A percentile compares a stretch with the other conserved stretches of the same genome.
Conservation (phyloP, 495 filamentous ascomycete genomes). For the Patellaria atrata region DNA sequence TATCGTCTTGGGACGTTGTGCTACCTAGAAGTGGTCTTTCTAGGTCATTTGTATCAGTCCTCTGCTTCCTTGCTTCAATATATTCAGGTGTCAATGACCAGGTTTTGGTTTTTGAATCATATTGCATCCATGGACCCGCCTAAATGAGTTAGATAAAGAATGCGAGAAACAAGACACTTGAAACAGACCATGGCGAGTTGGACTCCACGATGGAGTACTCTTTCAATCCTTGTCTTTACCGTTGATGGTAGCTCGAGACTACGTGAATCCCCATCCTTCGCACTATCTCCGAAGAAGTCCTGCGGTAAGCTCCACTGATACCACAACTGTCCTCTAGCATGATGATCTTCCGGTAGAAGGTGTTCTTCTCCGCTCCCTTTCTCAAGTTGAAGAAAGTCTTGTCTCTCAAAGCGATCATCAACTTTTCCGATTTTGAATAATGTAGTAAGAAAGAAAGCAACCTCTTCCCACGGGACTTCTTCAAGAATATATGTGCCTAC, state of each 20-base stretch:
- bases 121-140: no score
- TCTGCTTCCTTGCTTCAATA: no score
- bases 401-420: slow-evolving; percentile 17
- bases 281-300: slow-evolving; percentile 53
- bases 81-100: no score
- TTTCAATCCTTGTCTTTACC: slow-evolving; percentile 46
- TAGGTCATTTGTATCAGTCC: no score
- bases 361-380: slow-evolving; percentile 6
- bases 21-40: no score
- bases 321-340: slow-evolving; percentile 64
- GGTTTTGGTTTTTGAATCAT: no score
- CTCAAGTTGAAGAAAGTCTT: no score
- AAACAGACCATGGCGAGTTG: slow-evolving; percentile 16
- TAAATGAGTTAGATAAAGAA: slow-evolving; percentile 7
- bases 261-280: slow-evolving; percentile 64
- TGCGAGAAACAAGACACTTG: not conserved
- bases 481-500: slow-evolving; percentile 33
- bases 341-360: slow-evolving; percentile 73
- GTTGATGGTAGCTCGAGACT: slow-evolving; percentile 54
- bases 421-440: slow-evolving; percentile 33
- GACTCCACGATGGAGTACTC: slow-evolving; percentile 53
- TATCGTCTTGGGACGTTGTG: no score
- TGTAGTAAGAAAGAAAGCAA: slow-evolving; percentile 53
- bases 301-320: slow-evolving; percentile 51
- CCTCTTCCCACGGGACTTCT: slow-evolving; percentile 51